Evolutionary conservation across 768 basidiomycete genomes (phyloP).

Genomic region (Leccinellum albellum): DNA sequence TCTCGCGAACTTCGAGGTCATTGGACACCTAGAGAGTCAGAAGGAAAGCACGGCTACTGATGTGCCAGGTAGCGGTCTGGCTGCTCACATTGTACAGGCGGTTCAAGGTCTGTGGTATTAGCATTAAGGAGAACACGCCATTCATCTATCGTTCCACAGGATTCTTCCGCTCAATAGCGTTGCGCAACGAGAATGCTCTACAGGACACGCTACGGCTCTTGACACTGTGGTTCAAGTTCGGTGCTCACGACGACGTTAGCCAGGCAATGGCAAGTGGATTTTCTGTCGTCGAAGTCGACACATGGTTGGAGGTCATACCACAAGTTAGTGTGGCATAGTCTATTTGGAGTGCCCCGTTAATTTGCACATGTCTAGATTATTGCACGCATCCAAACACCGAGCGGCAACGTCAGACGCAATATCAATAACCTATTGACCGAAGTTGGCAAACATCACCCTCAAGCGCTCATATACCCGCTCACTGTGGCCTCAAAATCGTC

Average conservation of each 20-base stretch:
- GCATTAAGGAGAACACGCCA: slow-evolving; percentile 2
- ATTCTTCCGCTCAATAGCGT: slow-evolving; percentile 92
- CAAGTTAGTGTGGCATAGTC: slow-evolving; percentile 53
- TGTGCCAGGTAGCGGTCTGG: slow-evolving; percentile 58
- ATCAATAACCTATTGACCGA: slow-evolving; percentile 86
- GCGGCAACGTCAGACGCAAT: slow-evolving; percentile 77
- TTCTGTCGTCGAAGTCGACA: slow-evolving; percentile 87
- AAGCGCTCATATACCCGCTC: slow-evolving; percentile 92
- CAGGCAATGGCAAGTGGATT: slow-evolving; percentile 86
- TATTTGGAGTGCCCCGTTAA: not conserved
- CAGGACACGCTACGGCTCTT: slow-evolving; percentile 92
- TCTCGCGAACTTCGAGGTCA: slow-evolving; percentile 91
- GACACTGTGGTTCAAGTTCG: slow-evolving; percentile 98
- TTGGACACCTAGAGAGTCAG: slow-evolving; percentile 73
- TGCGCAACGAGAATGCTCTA: slow-evolving; percentile 85
- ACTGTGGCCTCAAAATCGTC: slow-evolving; percentile 97
- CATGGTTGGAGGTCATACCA: slow-evolving; percentile 98
- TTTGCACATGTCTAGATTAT: slow-evolving; percentile 64
- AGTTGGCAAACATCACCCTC: slow-evolving; percentile 95
- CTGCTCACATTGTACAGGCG: slow-evolving; percentile 85
- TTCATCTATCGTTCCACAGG: slow-evolving; percentile 40
- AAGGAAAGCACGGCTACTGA: slow-evolving; percentile 53
- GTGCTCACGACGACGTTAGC: slow-evolving; percentile 84
- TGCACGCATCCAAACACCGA: slow-evolving; percentile 95
- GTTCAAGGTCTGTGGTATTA: slow-evolving; percentile 62